A percentile compares a stretch with the other conserved stretches of the same genome.
Evolutionary conservation across 2,329 filamentous ascomycete genomes (phyloP).

Genomic region (Xylariaceae sp.): DNA sequence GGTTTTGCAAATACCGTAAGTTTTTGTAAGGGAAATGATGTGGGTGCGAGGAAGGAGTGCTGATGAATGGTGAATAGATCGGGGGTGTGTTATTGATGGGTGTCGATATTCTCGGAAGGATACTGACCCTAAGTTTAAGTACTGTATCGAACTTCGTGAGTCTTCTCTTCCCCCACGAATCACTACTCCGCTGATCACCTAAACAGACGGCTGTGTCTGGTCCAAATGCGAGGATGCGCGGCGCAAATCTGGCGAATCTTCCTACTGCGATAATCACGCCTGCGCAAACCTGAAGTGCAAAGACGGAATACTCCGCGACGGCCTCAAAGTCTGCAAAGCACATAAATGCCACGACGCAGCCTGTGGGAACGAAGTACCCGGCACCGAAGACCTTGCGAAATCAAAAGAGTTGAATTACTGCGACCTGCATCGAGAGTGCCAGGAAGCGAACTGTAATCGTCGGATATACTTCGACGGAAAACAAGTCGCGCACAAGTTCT

Average conservation of each 20-base stretch:
- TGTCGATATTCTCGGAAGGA: too few species aligned
- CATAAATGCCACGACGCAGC: slow-evolving; percentile 20
- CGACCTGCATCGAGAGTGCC: slow-evolving; percentile 20
- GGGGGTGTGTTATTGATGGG: too few species aligned
- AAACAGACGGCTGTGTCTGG: neutral
- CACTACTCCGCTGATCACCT: neutral
- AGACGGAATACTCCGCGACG: neutral
- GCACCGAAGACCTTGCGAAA: neutral
- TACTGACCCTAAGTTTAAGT: too few species aligned
- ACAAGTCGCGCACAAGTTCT: slow-evolving; percentile 19
- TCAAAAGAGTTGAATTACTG: slow-evolving; percentile 14
- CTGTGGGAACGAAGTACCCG: slow-evolving; percentile 15
- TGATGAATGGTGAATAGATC: too few species aligned
- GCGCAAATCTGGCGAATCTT: neutral
- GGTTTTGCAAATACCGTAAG: neutral
- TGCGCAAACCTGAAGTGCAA: neutral
- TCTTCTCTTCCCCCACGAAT: neutral
- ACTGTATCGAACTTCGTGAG: too few species aligned
- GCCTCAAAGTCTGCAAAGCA: slow-evolving; percentile 5
- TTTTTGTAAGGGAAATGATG: too few species aligned
- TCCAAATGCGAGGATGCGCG: neutral
- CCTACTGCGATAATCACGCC: neutral
- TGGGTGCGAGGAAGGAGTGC: too few species aligned
- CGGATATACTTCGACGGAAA: slow-evolving; percentile 34
- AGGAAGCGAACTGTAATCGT: slow-evolving; percentile 13